Base-by-base conservation (phyloP, 1,284 basidiomycete genomes). In the Microbotryum silenes-acaulis region DNA sequence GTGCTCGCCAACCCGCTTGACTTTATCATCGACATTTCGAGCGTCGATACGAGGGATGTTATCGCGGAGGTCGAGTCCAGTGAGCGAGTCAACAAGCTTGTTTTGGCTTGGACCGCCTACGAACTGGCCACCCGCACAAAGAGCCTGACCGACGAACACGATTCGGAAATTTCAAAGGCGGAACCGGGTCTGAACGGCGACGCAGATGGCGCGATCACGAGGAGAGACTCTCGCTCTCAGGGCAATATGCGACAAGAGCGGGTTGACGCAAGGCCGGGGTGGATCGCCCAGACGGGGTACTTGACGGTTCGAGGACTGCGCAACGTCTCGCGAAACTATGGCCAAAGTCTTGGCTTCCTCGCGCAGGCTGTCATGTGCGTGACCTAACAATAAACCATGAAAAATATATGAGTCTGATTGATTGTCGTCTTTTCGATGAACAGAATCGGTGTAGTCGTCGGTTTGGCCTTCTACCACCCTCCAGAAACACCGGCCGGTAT, bases 21-120 rank as follows among this genome's bases (percentile, higher is more conserved):
- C 68, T 81, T 79, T 63, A 71, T 81, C n/a, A 78, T 81, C 63
- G 79, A 81, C 61, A 51, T 66, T 16, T 54, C 54, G 14, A 75
- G 75, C 7, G 65, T 82, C 21, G 81, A 81, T 68, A 78, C 75
- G 51, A 74, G 79, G 6, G 74, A 75, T 6, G 65, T 74, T 10
- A 75, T 77, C 21, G 74, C 74, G 2, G 79, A 81, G 63, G 74
- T 73, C 4, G 69, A 63, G 31, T 73, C 73, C 8, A 56, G 66
- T 2, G 61, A 65, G 9, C 70, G 74, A 3, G 73, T 78, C 23
- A 68, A 65, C 0, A 51, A 59, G 20, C 70, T 78, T 4, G 70
- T 75, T 0, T 33, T 65, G 9, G 72, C 73, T 5, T 78, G 77
- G 77, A 67, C 70, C 3, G 65, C 69, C 18, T 57, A 64, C 0